Conservation (phyloP, 352 stramenopile genomes). For the Globisporangium irregulare region DNA sequence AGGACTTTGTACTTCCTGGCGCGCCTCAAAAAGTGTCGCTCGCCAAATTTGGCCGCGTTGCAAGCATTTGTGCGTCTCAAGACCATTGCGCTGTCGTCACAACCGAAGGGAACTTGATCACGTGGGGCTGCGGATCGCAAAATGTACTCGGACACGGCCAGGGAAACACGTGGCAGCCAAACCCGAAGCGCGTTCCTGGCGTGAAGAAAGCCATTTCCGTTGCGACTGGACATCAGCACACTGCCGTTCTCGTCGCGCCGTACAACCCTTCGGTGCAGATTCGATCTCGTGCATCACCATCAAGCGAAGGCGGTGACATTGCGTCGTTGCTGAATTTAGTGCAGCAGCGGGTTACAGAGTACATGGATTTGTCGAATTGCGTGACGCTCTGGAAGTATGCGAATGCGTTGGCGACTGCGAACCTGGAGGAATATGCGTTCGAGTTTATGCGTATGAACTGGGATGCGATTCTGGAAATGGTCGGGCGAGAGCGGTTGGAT, state of each 20-base stretch:
- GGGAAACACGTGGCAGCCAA: constrained; percentile 74
- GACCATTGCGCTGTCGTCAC: constrained; percentile 79
- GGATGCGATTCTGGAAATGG: constrained; percentile 65
- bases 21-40: constrained; percentile 49
- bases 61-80: constrained; percentile 67
- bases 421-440: constrained; percentile 44
- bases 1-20: constrained; percentile 27
- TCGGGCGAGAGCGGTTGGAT: constrained; percentile 58
- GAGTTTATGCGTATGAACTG: constrained; percentile 72
- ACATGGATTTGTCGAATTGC: constrained; percentile 63
- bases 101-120: constrained; percentile 57
- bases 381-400: constrained; percentile 59
- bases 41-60: constrained; percentile 37
- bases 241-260: constrained; percentile 60
- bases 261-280: constrained; percentile 15
- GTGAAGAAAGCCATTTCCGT: constrained; percentile 74
- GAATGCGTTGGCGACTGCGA: constrained; percentile 40
- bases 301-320: not conserved
- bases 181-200: constrained; percentile 67
- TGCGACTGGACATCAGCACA: constrained; percentile 72
- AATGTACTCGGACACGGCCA: constrained; percentile 68
- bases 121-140: constrained; percentile 69
- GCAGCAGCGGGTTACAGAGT: constrained; percentile 44
- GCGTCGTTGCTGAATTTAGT: constrained; percentile 38
- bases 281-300: constrained; percentile 1